These are phyloP conservation scores for Botrytis elliptica DNA, from an alignment of 2,329 filamentous ascomycete genomes.

Conservation along the genomic window DNA sequence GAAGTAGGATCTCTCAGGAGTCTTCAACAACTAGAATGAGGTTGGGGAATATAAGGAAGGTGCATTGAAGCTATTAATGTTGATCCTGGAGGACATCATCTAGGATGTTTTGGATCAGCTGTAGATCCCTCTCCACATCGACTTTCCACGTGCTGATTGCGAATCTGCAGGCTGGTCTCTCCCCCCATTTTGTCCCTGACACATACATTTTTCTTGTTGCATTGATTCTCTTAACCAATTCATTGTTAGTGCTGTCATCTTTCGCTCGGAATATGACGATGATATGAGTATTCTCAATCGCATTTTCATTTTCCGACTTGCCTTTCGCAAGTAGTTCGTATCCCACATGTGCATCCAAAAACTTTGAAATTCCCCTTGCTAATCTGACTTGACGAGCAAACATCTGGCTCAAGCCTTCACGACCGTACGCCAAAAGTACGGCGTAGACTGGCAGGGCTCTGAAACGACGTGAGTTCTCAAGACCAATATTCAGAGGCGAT, in stretches of 20 bases:
- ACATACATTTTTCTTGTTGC: conserved; percentile 73
- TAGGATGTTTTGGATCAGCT: conserved; percentile 64
- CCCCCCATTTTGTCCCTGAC: conserved; percentile 76
- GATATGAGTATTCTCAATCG: conserved; percentile 44
- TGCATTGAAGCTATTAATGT: neutral
- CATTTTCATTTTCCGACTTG: conserved; percentile 50
- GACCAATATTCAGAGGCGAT: conserved; percentile 81
- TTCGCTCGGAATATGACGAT: conserved; percentile 77
- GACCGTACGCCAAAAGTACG: conserved; percentile 72
- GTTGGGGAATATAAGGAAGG: neutral
- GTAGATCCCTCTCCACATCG: conserved; percentile 64
- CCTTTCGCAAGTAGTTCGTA: conserved; percentile 66
- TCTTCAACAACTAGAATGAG: neutral
- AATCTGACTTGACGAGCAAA: conserved; percentile 70
- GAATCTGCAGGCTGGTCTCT: conserved; percentile 71
- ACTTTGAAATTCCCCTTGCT: conserved; percentile 64
- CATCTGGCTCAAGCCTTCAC: conserved; percentile 65
- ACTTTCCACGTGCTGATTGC: conserved; percentile 85
- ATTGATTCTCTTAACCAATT: conserved; percentile 73
- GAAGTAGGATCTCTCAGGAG: neutral
- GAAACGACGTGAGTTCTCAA: conserved; percentile 91
- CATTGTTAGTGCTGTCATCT: conserved; percentile 60
- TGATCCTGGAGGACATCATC: conserved; percentile 26
- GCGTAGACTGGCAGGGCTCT: conserved; percentile 88
- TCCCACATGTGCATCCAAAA: conserved; percentile 57